A percentile compares a stretch with the other conserved stretches of the same genome.
phyloP scores from a whole-genome alignment of 192 early-diverging fungal genomes.

The Rhizophlyctis rosea region DNA sequence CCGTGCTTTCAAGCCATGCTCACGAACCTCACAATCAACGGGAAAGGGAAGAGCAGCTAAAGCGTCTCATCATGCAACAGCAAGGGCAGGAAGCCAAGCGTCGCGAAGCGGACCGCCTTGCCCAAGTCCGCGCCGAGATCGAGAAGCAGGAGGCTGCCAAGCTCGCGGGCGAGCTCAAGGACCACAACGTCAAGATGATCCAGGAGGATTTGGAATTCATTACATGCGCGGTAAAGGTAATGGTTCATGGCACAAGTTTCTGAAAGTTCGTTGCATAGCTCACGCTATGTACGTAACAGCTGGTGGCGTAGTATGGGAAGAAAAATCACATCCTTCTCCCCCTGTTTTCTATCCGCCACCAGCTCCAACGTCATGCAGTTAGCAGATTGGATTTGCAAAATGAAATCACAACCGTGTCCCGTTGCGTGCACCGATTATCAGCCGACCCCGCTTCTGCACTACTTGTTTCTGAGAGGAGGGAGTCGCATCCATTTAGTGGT shows the following conservation, averaged over 20 bases:
- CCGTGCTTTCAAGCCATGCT: too few species aligned
- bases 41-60: constrained; percentile 39
- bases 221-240: constrained; percentile 92
- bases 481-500: constrained; percentile 95
- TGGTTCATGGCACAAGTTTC: too few species aligned
- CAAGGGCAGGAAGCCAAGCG: constrained; percentile 78
- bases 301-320: constrained; percentile 99
- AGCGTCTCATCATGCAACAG: constrained; percentile 53
- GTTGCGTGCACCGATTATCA: constrained; percentile 97
- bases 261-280: too few species aligned
- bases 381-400: constrained; percentile 96
- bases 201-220: constrained; percentile 81
- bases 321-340: constrained; percentile 94
- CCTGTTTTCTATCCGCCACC: constrained; percentile 93
- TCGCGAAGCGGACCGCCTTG: constrained; percentile 77
- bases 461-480: constrained; percentile 85
- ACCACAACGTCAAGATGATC: constrained; percentile 53
- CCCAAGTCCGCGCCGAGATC: constrained; percentile 74
- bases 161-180: constrained; percentile 45
- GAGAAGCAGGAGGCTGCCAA: constrained; percentile 79
- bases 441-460: constrained; percentile 96
- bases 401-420: constrained; percentile 95
- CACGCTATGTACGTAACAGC: too few species aligned
- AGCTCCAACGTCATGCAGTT: constrained; percentile 99
- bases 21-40: too few species aligned